Conservation (phyloP, 306 rosid species). For the Cyamopsis tetragonoloba region DNA sequence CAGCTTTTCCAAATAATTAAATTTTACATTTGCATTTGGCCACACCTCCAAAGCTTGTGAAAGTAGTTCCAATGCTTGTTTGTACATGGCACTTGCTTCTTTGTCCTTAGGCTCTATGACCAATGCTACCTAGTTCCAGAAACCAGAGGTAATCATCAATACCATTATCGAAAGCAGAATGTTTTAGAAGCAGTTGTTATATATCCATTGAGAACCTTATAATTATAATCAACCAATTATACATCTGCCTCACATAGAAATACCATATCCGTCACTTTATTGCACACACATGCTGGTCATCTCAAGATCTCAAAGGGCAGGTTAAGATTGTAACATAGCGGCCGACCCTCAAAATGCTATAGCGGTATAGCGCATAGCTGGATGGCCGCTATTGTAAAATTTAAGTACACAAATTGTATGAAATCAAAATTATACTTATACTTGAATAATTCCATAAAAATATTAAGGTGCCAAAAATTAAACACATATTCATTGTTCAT, state of each 20-base stretch:
- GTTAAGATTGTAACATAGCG: no score
- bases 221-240: background rate
- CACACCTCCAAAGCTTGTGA: constrained; percentile 98
- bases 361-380: no score
- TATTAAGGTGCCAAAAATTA: no score
- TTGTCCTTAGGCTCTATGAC: constrained; percentile 99
- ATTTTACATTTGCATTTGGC: constrained; percentile 96
- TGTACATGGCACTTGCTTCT: constrained; percentile 89
- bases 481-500: no score
- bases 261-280: constrained; percentile 6
- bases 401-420: no score
- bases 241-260: background rate
- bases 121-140: constrained; percentile 77
- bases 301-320: background rate
- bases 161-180: background rate
- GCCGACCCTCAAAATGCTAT: no score
- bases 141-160: constrained; percentile 14
- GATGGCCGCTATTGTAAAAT: no score
- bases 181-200: background rate
- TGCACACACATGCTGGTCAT: background rate
- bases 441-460: no score
- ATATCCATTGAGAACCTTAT: constrained; percentile 12
- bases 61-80: constrained; percentile 94
- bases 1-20: constrained; percentile 91
- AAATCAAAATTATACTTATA: no score